These are phyloP conservation scores for Thinopyrum elongatum DNA, from an alignment of 176 grass and related monocot genomes.

Conservation along the genomic window DNA sequence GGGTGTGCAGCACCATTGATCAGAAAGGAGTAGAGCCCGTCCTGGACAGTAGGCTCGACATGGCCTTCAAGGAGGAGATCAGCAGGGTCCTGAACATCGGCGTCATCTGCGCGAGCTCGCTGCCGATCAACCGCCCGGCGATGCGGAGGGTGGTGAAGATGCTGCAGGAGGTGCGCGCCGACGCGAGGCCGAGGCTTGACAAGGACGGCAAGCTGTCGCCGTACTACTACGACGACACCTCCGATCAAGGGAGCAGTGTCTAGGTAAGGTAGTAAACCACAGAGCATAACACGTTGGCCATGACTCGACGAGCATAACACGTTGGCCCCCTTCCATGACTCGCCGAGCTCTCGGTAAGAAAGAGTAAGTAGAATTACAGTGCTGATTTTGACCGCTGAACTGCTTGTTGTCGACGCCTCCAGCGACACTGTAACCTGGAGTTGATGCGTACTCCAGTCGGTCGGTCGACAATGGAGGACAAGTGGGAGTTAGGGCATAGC, in stretches of 20 bases:
- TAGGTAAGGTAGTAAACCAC: conserved; percentile 6
- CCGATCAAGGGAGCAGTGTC: conserved; percentile 51
- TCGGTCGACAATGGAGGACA: background rate
- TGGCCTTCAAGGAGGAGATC: conserved; percentile 57
- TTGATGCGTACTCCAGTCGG: conserved; percentile 2
- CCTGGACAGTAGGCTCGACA: conserved; percentile 57
- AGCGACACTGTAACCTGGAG: background rate
- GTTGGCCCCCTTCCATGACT: background rate
- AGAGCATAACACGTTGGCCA: background rate
- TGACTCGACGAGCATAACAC: background rate
- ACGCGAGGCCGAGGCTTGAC: conserved; percentile 27
- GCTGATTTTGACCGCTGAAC: background rate
- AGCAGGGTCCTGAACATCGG: conserved; percentile 62
- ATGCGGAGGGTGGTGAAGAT: conserved; percentile 93
- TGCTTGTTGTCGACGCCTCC: background rate
- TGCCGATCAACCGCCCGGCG: conserved; percentile 76
- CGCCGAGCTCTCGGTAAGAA: background rate
- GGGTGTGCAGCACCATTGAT: conserved; percentile 67
- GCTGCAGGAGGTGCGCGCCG: conserved; percentile 57
- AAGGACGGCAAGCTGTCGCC: conserved; percentile 65
- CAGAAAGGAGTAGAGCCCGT: conserved; percentile 62
- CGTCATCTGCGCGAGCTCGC: conserved; percentile 69
- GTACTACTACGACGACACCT: conserved; percentile 54
- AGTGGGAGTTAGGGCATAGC: background rate
- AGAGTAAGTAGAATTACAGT: background rate